A percentile compares a stretch with the other conserved stretches of the same genome.
phyloP scores from a whole-genome alignment of 768 basidiomycete genomes.

The Boletus huronensis region DNA sequence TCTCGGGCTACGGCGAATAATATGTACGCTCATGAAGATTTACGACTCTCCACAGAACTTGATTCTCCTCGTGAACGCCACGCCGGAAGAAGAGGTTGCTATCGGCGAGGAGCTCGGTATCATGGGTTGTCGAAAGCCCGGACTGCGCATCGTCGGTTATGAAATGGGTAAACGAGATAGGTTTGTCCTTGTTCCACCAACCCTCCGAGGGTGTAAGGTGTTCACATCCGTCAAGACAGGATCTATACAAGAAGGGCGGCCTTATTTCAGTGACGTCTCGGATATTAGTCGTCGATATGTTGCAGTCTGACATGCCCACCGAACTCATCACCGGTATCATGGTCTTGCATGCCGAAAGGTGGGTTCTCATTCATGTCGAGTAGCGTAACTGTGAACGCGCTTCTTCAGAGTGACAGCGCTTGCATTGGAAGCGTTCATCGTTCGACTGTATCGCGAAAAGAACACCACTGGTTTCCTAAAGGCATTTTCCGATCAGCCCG shows the following conservation, averaged over 20 bases:
- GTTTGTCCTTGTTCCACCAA: conserved; percentile 39
- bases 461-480: conserved; percentile 92
- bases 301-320: conserved; percentile 80
- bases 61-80: conserved; percentile 80
- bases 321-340: conserved; percentile 86
- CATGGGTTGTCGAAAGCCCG: conserved; percentile 87
- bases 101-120: conserved; percentile 91
- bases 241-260: conserved; percentile 83
- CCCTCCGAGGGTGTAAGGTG: not conserved
- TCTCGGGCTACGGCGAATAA: conserved; percentile 76
- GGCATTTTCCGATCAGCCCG: conserved; percentile 96
- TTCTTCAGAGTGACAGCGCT: conserved; percentile 73
- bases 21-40: conserved; percentile 88
- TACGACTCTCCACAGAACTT: conserved; percentile 85
- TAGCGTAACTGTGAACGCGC: not conserved
- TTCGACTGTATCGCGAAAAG: conserved; percentile 84
- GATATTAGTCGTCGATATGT: conserved; percentile 93
- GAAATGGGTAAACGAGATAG: conserved; percentile 79
- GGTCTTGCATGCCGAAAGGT: conserved; percentile 91
- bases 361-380: conserved; percentile 11
- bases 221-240: conserved; percentile 50
- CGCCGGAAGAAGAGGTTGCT: conserved; percentile 82
- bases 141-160: conserved; percentile 76
- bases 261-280: conserved; percentile 89
- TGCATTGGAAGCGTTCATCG: conserved; percentile 88